phyloP scores from a whole-genome alignment of 2,329 filamentous ascomycete species.

The Diaporthe sp. region DNA sequence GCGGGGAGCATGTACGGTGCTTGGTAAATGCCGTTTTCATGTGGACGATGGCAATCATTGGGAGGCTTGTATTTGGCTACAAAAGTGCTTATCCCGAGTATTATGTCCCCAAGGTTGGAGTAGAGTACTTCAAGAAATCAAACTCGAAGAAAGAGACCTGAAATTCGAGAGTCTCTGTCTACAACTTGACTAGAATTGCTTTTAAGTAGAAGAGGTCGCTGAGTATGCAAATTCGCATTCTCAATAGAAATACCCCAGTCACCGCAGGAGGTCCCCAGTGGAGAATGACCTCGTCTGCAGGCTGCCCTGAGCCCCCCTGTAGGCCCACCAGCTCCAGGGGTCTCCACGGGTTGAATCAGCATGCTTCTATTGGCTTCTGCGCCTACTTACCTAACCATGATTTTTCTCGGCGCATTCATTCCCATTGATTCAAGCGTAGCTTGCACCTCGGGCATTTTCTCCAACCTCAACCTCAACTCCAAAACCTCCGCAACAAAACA shows the following conservation, averaged over 20 bases:
- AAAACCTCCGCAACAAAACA: slow-evolving; percentile 3
- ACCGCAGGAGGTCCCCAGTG: not conserved
- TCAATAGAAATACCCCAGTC: not conserved
- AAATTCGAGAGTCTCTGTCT: not conserved
- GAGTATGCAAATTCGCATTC: not conserved
- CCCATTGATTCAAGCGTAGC: slow-evolving; percentile 48
- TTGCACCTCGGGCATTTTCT: slow-evolving; percentile 43
- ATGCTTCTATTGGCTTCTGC: slow-evolving; percentile 47
- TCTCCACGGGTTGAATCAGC: slow-evolving; percentile 39
- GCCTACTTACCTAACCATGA: slow-evolving; percentile 36
- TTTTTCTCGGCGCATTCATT: slow-evolving; percentile 41
- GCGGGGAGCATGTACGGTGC: not conserved
- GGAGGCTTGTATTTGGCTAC: not conserved
- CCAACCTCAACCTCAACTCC: slow-evolving; percentile 39
- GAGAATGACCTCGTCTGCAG: not conserved
- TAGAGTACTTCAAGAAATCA: not conserved
- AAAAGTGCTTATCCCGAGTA: slow-evolving; percentile 4
- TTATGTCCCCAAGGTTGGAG: not conserved
- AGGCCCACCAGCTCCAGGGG: slow-evolving; percentile 43
- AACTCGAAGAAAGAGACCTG: not conserved
- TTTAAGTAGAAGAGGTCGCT: not conserved
- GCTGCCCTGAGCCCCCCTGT: not conserved
- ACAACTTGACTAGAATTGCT: too few species aligned
- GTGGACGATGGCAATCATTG: not conserved
- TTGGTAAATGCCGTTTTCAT: not conserved